Base-by-base conservation (phyloP, 2,329 filamentous ascomycete genomes). In the Cladophialophora carrionii region DNA sequence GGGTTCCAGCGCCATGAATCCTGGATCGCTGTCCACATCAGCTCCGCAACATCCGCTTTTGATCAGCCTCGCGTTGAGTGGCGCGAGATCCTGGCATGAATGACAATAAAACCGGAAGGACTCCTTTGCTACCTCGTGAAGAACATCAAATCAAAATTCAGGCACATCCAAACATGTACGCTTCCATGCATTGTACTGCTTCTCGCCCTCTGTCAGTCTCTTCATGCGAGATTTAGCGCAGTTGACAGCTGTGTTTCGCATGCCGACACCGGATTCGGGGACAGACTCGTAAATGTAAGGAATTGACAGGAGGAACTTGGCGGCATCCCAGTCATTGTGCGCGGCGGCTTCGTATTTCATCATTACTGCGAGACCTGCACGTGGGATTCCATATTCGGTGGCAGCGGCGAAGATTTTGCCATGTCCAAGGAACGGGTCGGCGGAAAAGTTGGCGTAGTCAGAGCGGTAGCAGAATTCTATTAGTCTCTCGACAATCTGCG, bases 11-110 rank as follows among this genome's bases (percentile, higher is more conserved):
- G 37, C 37, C 14, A 14, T 43, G 14, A 43, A 17, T 2, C n/a
- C 37, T n/a, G 37, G 17, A 52, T 29, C 48, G 1, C 8, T 10
- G 14, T 52, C 48, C 26, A 52, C 22, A 12, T 24, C 22, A 26
- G 17, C 17, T 5, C 8, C 17, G 37, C 37, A 43, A 14, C 37
- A 43, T 20, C 5, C 17, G n/a, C 37, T 43, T 17, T n/a, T 43
- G 14, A 43, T 12, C 2, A 2, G 6, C 2, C 7, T 20, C 14
- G 5, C 4, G n/a, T n/a, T n/a, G n/a, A n/a, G 37, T 3, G 6
- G 0, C 37, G 3, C 8, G 14, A 3, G 1, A 8, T n/a, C 14
- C 3, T 26, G 2, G 7, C 48, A 51, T 5, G 2, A 0, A 2
- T 3, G 20, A 51, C 48, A 51, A 24, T 26, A 4, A 51, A 3